Conservation (phyloP, 768 basidiomycete species). For the Sporobolomyces roseus region DNA sequence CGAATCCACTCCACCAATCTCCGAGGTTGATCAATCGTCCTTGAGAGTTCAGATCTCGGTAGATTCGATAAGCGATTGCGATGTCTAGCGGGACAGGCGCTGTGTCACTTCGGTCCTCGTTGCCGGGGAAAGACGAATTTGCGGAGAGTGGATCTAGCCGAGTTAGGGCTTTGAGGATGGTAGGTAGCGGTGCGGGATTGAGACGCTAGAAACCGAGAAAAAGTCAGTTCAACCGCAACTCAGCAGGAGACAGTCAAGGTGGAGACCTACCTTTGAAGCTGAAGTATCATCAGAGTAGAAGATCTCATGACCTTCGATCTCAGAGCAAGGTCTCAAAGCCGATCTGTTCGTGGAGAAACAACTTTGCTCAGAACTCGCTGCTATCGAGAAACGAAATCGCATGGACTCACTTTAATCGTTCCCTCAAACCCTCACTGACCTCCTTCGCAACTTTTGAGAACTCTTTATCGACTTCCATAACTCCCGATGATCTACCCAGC, state of each 20-base stretch:
- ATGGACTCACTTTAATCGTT: conserved; percentile 1
- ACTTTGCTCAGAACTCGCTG: background rate
- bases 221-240: no score
- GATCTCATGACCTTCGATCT: conserved; percentile 26
- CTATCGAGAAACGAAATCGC: no score
- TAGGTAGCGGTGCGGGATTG: conserved; percentile 19
- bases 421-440: conserved; percentile 19
- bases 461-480: conserved; percentile 9
- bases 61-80: conserved; percentile 34
- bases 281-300: conserved; percentile 33
- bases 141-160: conserved; percentile 13
- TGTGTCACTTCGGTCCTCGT: background rate
- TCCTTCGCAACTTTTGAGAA: conserved; percentile 26
- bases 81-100: conserved; percentile 23
- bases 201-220: conserved; percentile 8
- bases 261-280: conserved; percentile 19
- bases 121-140: background rate
- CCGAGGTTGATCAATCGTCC: conserved; percentile 43
- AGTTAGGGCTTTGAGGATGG: conserved; percentile 2
- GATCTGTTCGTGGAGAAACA: background rate
- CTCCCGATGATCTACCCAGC: background rate
- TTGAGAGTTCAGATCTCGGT: conserved; percentile 26
- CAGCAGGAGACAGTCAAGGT: background rate
- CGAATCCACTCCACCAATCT: conserved; percentile 43
- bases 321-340: conserved; percentile 13